A percentile compares a stretch with the other conserved stretches of the same genome.
Evolutionary conservation across 2,329 filamentous ascomycete genomes (phyloP).

Genomic region (Xylaria sp.): DNA sequence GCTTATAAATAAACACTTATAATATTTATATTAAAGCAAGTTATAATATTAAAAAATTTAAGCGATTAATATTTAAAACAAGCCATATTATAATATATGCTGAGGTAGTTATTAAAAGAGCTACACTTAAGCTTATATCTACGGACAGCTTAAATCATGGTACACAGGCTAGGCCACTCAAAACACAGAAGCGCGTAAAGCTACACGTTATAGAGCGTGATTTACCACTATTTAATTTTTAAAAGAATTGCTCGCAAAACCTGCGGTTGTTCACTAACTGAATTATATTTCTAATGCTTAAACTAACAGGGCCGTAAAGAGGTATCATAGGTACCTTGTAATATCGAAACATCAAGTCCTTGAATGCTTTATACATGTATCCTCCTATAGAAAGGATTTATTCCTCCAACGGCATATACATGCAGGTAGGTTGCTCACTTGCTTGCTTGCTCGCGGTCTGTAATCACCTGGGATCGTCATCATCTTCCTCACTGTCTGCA

Average conservation of each 20-base stretch:
- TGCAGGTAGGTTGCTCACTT: not conserved
- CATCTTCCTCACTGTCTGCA: constrained; percentile 34
- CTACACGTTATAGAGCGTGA: too few species aligned
- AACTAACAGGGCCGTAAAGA: not conserved
- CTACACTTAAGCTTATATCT: not conserved
- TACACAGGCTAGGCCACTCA: not conserved
- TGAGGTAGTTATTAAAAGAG: too few species aligned
- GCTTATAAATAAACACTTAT: too few species aligned
- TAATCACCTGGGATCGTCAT: constrained; percentile 35
- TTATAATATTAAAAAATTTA: too few species aligned
- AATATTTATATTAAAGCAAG: too few species aligned
- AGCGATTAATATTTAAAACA: too few species aligned
- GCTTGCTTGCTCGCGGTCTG: not conserved
- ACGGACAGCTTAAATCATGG: not conserved
- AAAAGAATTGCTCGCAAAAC: not conserved
- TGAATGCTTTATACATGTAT: not conserved
- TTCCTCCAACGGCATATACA: not conserved
- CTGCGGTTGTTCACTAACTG: not conserved
- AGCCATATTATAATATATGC: too few species aligned
- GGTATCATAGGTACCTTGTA: not conserved
- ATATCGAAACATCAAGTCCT: not conserved
- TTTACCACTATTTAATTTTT: not conserved
- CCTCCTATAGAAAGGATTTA: not conserved
- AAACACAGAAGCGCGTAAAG: too few species aligned
- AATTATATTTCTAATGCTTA: not conserved